A percentile compares a stretch with the other conserved stretches of the same genome.
Conservation (phyloP, 2,329 filamentous ascomycete genomes). For the Purpureocillium lavendulum region DNA sequence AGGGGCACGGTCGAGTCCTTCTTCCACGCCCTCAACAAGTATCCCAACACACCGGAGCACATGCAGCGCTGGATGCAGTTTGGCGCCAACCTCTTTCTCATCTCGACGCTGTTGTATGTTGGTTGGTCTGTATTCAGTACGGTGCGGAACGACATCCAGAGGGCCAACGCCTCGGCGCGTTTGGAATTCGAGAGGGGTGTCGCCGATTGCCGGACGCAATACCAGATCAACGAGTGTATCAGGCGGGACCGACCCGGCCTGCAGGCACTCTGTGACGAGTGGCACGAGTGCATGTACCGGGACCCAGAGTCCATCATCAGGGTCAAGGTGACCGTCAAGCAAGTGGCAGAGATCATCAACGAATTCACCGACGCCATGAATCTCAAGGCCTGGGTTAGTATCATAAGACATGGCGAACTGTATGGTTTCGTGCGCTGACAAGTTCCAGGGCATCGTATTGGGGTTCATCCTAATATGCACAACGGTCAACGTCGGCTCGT, state of each 20-base stretch:
- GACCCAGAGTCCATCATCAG: constrained; percentile 71
- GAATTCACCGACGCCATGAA: constrained; percentile 86
- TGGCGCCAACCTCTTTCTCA: constrained; percentile 55
- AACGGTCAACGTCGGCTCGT: constrained; percentile 40
- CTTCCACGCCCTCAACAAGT: constrained; percentile 43
- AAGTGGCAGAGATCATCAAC: constrained; percentile 89
- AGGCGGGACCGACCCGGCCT: constrained; percentile 62
- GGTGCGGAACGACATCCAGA: constrained; percentile 65
- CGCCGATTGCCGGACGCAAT: constrained; percentile 64
- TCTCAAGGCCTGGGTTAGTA: constrained; percentile 60
- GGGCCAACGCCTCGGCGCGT: constrained; percentile 62
- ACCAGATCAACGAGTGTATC: constrained; percentile 66
- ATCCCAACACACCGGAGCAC: constrained; percentile 51
- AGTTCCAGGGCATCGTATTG: constrained; percentile 39
- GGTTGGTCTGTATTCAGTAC: constrained; percentile 62
- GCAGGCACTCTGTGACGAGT: constrained; percentile 63
- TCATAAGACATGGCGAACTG: neutral
- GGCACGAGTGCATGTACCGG: constrained; percentile 81
- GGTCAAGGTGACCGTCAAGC: constrained; percentile 74
- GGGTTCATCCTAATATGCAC: constrained; percentile 39
- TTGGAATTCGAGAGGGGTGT: constrained; percentile 65
- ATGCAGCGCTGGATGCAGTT: constrained; percentile 52
- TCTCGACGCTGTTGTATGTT: constrained; percentile 51
- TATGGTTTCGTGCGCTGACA: neutral
- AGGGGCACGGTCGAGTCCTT: constrained; percentile 31